phyloP scores from a whole-genome alignment of 805 yeast species.

The Saccharomycopsis oosterbeekiorum region DNA sequence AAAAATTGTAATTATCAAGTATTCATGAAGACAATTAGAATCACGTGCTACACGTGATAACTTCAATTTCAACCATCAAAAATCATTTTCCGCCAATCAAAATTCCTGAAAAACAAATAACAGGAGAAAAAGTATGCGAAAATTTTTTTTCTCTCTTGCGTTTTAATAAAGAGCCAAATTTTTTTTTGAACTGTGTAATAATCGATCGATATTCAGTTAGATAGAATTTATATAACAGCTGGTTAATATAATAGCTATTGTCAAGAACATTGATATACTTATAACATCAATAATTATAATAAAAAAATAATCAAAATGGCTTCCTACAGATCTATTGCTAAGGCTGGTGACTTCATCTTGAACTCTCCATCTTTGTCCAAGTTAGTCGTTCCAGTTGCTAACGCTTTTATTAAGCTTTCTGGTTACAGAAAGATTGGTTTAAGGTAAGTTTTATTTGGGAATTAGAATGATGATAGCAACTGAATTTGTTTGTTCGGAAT shows the following conservation, averaged over 20 bases:
- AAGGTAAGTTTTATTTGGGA: conserved; percentile 28
- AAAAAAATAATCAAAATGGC: conserved; percentile 30
- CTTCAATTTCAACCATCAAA: neutral
- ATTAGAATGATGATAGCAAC: neutral
- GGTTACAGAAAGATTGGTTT: conserved; percentile 96
- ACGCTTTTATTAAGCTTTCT: conserved; percentile 58
- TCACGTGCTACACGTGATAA: neutral
- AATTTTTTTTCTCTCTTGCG: neutral
- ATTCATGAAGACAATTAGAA: too few species aligned
- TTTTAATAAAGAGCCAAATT: neutral
- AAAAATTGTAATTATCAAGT: too few species aligned
- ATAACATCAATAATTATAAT: neutral
- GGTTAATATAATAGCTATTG: neutral
- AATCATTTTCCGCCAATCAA: neutral
- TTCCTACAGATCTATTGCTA: conserved; percentile 59
- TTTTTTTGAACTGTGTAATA: neutral
- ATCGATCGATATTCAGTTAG: neutral
- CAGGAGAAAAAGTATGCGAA: neutral
- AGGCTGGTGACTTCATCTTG: conserved; percentile 68
- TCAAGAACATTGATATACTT: neutral
- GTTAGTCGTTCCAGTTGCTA: conserved; percentile 71
- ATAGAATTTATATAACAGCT: neutral
- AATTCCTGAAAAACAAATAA: neutral
- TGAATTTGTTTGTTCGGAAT: neutral
- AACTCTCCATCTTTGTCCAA: conserved; percentile 71